A percentile compares a stretch with the other conserved stretches of the same genome.
phyloP scores from a whole-genome alignment of 495 filamentous ascomycete species.

The Penicillium antarcticum region DNA sequence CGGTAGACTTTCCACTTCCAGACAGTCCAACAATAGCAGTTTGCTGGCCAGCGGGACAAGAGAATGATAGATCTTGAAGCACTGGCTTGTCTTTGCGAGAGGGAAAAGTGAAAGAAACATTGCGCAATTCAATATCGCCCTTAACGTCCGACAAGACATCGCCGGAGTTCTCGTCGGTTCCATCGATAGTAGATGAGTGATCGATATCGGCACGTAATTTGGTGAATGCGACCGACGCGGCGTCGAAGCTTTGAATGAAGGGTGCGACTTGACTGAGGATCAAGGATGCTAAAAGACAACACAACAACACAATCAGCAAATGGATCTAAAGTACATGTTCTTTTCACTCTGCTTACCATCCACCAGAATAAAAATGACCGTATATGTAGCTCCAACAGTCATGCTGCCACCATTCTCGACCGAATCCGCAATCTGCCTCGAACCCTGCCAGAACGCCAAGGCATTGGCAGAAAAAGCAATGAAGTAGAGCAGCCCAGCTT shows the following conservation, averaged over 20 bases:
- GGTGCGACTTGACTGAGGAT: conserved; percentile 60
- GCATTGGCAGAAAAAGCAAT: conserved; percentile 60
- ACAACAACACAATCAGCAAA: conserved; percentile 4
- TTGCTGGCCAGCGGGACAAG: conserved; percentile 45
- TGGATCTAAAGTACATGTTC: no score
- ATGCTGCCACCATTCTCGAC: conserved; percentile 30
- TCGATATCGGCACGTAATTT: conserved; percentile 49
- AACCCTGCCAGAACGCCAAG: conserved; percentile 64
- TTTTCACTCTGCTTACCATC: conserved; percentile 38
- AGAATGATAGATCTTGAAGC: conserved; percentile 10
- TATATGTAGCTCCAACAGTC: conserved; percentile 56
- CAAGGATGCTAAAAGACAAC: conserved; percentile 53
- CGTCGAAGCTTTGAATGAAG: conserved; percentile 54
- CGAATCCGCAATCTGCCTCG: conserved; percentile 44
- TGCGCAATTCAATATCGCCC: conserved; percentile 42
- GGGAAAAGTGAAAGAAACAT: conserved; percentile 59
- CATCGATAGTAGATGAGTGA: conserved; percentile 46
- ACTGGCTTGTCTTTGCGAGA: conserved; percentile 50
- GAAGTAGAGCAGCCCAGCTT: conserved; percentile 60
- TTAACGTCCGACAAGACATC: conserved; percentile 28
- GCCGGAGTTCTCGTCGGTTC: conserved; percentile 26
- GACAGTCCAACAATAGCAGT: conserved; percentile 66
- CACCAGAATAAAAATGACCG: conserved; percentile 61
- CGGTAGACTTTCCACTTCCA: conserved; percentile 66
- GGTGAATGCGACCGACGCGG: conserved; percentile 50